Conservation (phyloP, 2,329 filamentous ascomycete genomes). For the Diaporthe citriasiana region DNA sequence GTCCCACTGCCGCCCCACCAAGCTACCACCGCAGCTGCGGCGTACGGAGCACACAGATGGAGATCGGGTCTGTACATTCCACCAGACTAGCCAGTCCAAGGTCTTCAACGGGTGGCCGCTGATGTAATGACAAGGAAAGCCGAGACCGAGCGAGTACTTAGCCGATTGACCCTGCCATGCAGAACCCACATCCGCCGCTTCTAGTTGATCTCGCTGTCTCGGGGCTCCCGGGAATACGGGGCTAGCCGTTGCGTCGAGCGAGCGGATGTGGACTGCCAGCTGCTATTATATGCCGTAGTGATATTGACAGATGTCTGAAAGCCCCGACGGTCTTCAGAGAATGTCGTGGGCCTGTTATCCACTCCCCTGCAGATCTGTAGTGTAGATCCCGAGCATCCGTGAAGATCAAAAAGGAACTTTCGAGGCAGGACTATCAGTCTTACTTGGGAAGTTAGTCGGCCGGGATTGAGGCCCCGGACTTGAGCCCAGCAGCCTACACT, state of each 20-base stretch:
- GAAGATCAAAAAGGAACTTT: neutral
- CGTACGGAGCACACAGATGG: neutral
- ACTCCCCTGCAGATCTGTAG: constrained; percentile 11
- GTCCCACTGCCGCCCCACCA: constrained; percentile 10
- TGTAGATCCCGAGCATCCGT: constrained; percentile 10
- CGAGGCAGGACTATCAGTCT: neutral
- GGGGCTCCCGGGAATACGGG: neutral
- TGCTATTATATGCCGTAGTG: neutral
- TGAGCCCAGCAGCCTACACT: neutral
- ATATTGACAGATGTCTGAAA: neutral
- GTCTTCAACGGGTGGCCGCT: neutral
- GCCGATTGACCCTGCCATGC: neutral
- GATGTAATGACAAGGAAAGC: neutral
- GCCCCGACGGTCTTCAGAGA: neutral
- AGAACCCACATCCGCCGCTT: neutral
- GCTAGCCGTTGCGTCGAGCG: neutral
- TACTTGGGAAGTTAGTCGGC: neutral
- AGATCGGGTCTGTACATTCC: neutral
- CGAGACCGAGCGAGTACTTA: neutral
- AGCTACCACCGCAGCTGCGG: neutral
- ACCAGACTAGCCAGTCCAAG: neutral
- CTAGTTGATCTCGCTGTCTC: neutral
- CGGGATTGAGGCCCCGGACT: neutral
- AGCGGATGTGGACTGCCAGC: neutral
- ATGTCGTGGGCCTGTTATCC: neutral